Evolutionary conservation across 257 asterid species (phyloP), one percentile per base, ranked within the genome.

Genomic region (Verbascum thapsus): DNA sequence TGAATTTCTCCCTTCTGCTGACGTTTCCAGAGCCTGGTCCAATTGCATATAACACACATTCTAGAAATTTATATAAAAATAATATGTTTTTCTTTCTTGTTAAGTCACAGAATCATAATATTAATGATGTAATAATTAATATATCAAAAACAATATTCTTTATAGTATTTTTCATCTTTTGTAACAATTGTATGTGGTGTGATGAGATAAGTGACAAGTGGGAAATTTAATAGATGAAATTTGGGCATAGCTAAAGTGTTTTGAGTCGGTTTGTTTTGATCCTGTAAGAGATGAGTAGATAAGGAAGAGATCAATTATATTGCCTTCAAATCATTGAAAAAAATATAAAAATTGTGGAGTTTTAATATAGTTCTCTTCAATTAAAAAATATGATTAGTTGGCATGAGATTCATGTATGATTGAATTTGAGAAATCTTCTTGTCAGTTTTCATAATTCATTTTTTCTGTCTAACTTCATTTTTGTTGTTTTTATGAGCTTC

Each of bases 1-100:
- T 26, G 32, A 26, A 26, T 26, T 26, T 2, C 32, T 5, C 63
- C 76, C 61, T 67, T 67, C 39, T 63, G 68, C 69, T 74, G 80
- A 72, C 66, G 54, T 72, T 75, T 67, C 58, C 65, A 67, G 73
- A 71, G 71, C 60, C 54, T 66, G 70, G 58, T 72, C 75, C 78
- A 58, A 48, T 75, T 69, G 70, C 78, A 48, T 66, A 63, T 63
- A 26, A 1, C 54, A 52, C 41, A 72, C 58, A 67, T 40, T 53
- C 55, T 66, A 44, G 63, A 60, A 60, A 62, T 61, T 37, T 12
- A 76, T 55, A 52, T 67, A 38, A 37, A 55, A 68, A 66, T 42
- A 58, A 50, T 15, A 49, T 62, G 26, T 44, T 38, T 23, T 48
- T 22, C 53, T 23, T 35, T 43, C 54, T 64, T 67, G 38, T 37